A percentile compares a stretch with the other conserved stretches of the same genome.
Evolutionary conservation across 805 yeast species (phyloP).

Genomic region (Metschnikowia koreensis): DNA sequence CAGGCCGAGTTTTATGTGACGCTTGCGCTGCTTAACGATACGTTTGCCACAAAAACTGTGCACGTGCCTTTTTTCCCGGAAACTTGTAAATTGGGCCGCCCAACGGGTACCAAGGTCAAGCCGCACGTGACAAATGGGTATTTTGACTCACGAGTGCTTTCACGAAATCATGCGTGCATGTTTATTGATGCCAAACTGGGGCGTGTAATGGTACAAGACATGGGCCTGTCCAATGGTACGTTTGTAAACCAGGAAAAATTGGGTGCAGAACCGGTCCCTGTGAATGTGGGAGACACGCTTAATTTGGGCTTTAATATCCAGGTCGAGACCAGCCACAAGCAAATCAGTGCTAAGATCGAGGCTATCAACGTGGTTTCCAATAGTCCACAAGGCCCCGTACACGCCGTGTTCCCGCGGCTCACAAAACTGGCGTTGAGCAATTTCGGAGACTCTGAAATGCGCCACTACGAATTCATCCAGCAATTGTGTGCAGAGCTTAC

Average conservation of each 20-base stretch:
- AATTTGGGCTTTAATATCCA: constrained; percentile 92
- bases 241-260: constrained; percentile 78
- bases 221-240: constrained; percentile 93
- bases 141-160: constrained; percentile 89
- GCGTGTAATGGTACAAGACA: constrained; percentile 73
- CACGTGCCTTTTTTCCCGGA: constrained; percentile 82
- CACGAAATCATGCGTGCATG: constrained; percentile 91
- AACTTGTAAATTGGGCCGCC: constrained; percentile 84
- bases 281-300: constrained; percentile 80
- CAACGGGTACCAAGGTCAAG: constrained; percentile 62
- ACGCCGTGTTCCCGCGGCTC: constrained; percentile 14
- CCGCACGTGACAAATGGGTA: constrained; percentile 79
- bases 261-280: constrained; percentile 56
- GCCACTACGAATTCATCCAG: constrained; percentile 37
- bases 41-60: constrained; percentile 77
- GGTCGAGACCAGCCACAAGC: constrained; percentile 66
- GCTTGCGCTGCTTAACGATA: constrained; percentile 71
- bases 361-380: constrained; percentile 59
- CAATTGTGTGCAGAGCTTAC: constrained; percentile 21
- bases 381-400: constrained; percentile 16
- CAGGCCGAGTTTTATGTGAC: constrained; percentile 57
- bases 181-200: constrained; percentile 67
- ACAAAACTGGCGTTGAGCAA: constrained; percentile 14
- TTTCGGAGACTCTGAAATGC: constrained; percentile 29
- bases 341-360: constrained; percentile 81